Evolutionary conservation across 768 basidiomycete genomes (phyloP).

Genomic region (Tricholoma matsutake): DNA sequence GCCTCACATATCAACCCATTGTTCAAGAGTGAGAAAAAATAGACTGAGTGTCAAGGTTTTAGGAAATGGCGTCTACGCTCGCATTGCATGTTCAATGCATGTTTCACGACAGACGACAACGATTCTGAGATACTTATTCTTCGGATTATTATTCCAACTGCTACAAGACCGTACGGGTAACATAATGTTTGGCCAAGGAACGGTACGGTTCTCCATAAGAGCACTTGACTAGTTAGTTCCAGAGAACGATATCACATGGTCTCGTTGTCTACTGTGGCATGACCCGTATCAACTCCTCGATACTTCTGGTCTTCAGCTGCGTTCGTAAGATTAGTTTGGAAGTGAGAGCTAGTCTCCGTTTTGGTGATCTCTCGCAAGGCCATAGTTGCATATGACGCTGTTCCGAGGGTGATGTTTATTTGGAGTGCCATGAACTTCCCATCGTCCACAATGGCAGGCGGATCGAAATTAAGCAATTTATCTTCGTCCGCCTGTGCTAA

Average conservation of each 20-base stretch:
- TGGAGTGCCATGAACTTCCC: conserved; percentile 90
- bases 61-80: too few relatives aligned
- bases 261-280: conserved; percentile 24
- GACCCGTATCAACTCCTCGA: conserved; percentile 44
- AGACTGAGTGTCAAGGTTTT: too few relatives aligned
- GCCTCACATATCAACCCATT: too few relatives aligned
- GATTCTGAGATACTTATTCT: too few relatives aligned
- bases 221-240: too few relatives aligned
- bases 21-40: too few relatives aligned
- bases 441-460: conserved; percentile 60
- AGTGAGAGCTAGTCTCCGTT: conserved; percentile 91
- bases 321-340: conserved; percentile 76
- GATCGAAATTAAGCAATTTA: conserved; percentile 75
- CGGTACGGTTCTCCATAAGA: too few relatives aligned
- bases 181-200: too few relatives aligned
- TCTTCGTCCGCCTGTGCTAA: conserved; percentile 97
- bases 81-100: too few relatives aligned
- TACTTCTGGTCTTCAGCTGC: conserved; percentile 82
- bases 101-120: too few relatives aligned
- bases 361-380: conserved; percentile 93
- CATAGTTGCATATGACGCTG: conserved; percentile 97
- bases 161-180: too few relatives aligned
- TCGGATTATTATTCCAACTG: too few relatives aligned
- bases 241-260: not conserved
- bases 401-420: conserved; percentile 79